Base-by-base conservation (phyloP, 2,329 filamentous ascomycete genomes). In the Aureobasidium sp. region DNA sequence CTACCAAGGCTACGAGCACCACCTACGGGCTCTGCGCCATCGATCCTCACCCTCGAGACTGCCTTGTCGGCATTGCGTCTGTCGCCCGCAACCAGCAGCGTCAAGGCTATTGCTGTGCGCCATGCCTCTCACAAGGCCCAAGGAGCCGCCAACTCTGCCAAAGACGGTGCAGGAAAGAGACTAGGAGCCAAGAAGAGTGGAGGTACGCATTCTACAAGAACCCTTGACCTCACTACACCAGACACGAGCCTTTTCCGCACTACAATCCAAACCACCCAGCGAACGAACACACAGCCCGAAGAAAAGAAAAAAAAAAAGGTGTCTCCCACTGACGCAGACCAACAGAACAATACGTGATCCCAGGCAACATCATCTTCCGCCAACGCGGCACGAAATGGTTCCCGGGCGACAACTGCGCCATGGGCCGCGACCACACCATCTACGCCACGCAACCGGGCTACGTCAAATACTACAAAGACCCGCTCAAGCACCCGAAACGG, bases 361-460 rank as follows among this genome's bases (percentile, higher is more conserved):
- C 90, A 4, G 93, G 93, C 52, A 97, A 95, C 75, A 98, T 98
- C 71, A 87, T 98, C 72, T 98, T 93, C 80, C 90, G 89, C 68
- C 93, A 98, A 72, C 85, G 91, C 64, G 93, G 93, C 63, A 94
- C 93, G 3, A 81, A 84, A 64, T 98, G 93, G 93, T 91, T 85
- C 69, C 86, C 93, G 1, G 93, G 93, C 64, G 93, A 97, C 69
- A 97, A 98, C 73, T 88, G 87, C 70, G 87, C 84, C 63, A 91
- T 97, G 77, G 93, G 93, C 47, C 86, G 93, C 57, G 90, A 98
- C 70, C 93, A 97, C 75, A 97, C 91, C 47, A 94, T 98, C 67
- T 95, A 88, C 71, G 84, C 93, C 50, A 84, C 83, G 56, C 81
- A 86, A 53, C 78, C 85, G 3, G 93, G 93, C 59, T 98, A 94